Evolutionary conservation across 2,329 filamentous ascomycete genomes (phyloP), one percentile per base, ranked within the genome.

Genomic region (Grosmannia penicillata): DNA sequence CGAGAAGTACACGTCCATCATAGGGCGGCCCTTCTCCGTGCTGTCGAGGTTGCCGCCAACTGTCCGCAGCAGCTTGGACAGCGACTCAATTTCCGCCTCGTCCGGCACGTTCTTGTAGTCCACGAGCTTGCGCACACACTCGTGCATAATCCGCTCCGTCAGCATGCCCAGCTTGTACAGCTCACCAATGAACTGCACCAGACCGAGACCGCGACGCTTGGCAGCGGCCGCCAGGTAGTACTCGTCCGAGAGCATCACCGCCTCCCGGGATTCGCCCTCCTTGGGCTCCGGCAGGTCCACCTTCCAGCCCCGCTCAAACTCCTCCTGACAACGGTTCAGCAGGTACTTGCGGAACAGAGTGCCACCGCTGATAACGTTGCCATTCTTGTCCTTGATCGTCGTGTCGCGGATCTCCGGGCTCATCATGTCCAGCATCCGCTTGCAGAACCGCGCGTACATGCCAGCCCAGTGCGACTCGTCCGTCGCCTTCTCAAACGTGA

Each of bases 401-500:
- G 95, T 87, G 51, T 98, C 91, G 51, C 86, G 85, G 56, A 98
- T 93, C 34, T 95, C 89, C 18, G 82, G 63, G 60, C 83, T 93
- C 84, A 95, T 96, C 45, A 75, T 87, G 58, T 93, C 82, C 44
- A 96, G 69, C 91, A 96, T 96, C 48, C 82, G 78, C 69, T 89
- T 87, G 68, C 86, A 94, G 74, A 98, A 98, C 60, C 87, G 91
- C 56, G 91, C 91, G 55, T 98, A 98, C 84, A 96, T 96, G 17
- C 83, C 83, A 39, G 89, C 89, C 89, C 91, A 98, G 65, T 96
- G 89, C 50, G 87, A 83, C 61, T 98, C 91, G 54, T 98, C 91
- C 23, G 87, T 95, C 47, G 91, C 91, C 69, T 98, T 98, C 66
- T 98, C 91, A 51, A 98, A 98, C 1, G 89, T 95, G 44, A 98